Evolutionary conservation across 2,329 filamentous ascomycete genomes (phyloP).

Genomic region (Calonectria pseudoturangicola): DNA sequence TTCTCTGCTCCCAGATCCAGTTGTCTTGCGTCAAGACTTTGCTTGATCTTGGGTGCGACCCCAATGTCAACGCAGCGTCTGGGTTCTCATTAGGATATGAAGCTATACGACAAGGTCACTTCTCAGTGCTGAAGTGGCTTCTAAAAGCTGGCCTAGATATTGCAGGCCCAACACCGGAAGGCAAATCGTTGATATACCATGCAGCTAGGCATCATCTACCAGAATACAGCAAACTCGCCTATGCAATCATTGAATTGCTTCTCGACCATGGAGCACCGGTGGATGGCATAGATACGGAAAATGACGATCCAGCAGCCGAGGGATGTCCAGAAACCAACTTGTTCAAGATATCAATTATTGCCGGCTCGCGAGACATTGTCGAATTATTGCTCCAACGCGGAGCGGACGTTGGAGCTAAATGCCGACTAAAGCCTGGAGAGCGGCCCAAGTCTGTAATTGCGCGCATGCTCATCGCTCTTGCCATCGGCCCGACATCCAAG

Average conservation of each 20-base stretch:
- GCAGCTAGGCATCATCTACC: conserved; percentile 15
- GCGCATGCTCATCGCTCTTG: conserved; percentile 12
- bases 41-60: conserved; percentile 24
- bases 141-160: conserved; percentile 35
- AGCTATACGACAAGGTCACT: conserved; percentile 23
- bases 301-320: not conserved
- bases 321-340: conserved; percentile 5
- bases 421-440: conserved; percentile 2
- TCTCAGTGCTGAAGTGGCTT: conserved; percentile 27
- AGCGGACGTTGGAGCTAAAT: conserved; percentile 25
- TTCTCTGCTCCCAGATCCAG: not conserved
- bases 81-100: conserved; percentile 15
- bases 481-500: conserved; percentile 8
- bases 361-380: not conserved
- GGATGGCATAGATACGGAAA: not conserved
- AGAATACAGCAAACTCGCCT: not conserved
- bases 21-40: conserved; percentile 4
- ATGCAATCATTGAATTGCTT: conserved; percentile 18
- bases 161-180: not conserved
- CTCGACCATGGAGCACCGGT: conserved; percentile 14
- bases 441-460: not conserved
- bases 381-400: conserved; percentile 19
- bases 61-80: not conserved
- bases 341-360: conserved; percentile 2
- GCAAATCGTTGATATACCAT: conserved; percentile 23